A percentile compares a stretch with the other conserved stretches of the same genome.
Conservation (phyloP, 1,284 basidiomycete species). For the Macrocystidia cucumis region DNA sequence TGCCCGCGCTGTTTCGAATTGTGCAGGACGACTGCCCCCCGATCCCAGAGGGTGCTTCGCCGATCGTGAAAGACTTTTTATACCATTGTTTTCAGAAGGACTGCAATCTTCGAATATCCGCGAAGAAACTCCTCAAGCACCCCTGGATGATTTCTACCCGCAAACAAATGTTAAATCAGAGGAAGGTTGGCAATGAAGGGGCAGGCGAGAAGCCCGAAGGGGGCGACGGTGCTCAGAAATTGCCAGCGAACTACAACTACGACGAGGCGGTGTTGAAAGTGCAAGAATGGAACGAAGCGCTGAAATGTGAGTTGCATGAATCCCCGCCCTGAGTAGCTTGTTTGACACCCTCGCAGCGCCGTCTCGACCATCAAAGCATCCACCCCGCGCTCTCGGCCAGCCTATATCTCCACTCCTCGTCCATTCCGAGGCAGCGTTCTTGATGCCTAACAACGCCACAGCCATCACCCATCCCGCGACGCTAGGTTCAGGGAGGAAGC, state of each 20-base stretch:
- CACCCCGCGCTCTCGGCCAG: constrained; percentile 31
- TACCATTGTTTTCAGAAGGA: constrained; percentile 99
- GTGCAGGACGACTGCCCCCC: constrained; percentile 97
- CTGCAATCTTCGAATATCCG: constrained; percentile 87
- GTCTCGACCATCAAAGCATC: constrained; percentile 56
- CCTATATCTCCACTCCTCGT: constrained; percentile 33
- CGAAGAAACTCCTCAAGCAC: constrained; percentile 88
- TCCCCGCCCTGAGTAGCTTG: too few species aligned
- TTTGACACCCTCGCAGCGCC: constrained; percentile 31
- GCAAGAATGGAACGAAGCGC: constrained; percentile 96
- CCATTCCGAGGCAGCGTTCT: constrained; percentile 13
- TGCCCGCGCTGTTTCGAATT: constrained; percentile 97
- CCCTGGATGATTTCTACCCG: constrained; percentile 92
- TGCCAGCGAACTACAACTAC: constrained; percentile 74
- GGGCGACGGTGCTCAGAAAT: constrained; percentile 35
- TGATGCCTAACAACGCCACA: constrained; percentile 21
- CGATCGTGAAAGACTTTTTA: constrained; percentile 93
- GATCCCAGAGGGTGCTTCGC: constrained; percentile 90
- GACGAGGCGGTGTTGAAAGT: constrained; percentile 93
- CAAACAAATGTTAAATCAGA: constrained; percentile 58
- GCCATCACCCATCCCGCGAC: constrained; percentile 17
- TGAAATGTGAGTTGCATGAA: constrained; percentile 63
- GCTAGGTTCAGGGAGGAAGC: constrained; percentile 23
- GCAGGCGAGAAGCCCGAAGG: constrained; percentile 26
- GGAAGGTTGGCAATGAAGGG: constrained; percentile 15